Evolutionary conservation across 805 yeast species (phyloP).

Genomic region (Pichia gijzeniarum): DNA sequence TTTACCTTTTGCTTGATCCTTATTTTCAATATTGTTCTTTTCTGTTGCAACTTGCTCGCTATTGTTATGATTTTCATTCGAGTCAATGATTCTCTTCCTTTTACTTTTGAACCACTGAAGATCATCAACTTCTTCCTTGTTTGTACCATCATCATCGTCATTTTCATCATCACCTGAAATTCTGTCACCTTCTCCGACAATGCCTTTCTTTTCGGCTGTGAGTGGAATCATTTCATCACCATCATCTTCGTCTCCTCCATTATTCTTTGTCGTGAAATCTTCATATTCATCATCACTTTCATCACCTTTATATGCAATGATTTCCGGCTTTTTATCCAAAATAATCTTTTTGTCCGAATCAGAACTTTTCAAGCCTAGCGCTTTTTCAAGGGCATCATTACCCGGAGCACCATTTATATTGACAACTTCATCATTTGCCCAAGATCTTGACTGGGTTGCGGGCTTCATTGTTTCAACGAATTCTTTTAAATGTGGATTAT

Average conservation of each 20-base stretch:
- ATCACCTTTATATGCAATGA: constrained; percentile 26
- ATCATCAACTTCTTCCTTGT: constrained; percentile 51
- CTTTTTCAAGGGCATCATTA: constrained; percentile 37
- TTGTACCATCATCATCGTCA: constrained; percentile 19
- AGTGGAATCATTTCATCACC: constrained; percentile 39
- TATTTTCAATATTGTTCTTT: neutral
- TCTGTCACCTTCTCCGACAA: neutral
- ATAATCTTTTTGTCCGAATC: constrained; percentile 25
- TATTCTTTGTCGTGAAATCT: constrained; percentile 27
- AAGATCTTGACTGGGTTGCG: constrained; percentile 57
- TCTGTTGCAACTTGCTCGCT: constrained; percentile 8
- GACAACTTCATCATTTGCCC: constrained; percentile 60
- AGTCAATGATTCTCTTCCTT: constrained; percentile 63
- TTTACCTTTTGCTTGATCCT: neutral
- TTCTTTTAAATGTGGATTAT: constrained; percentile 66
- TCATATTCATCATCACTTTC: constrained; percentile 51
- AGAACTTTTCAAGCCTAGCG: constrained; percentile 26
- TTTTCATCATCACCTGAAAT: constrained; percentile 3
- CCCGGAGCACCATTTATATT: constrained; percentile 43
- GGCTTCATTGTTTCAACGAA: constrained; percentile 82
- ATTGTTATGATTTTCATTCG: constrained; percentile 22
- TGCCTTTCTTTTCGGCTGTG: no score
- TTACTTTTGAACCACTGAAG: constrained; percentile 81
- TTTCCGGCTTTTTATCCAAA: constrained; percentile 16
- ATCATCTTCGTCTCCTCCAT: constrained; percentile 20